A percentile compares a stretch with the other conserved stretches of the same genome.
Evolutionary conservation across 1,284 basidiomycete species (phyloP).

Genomic region (Cystobasidium slooffiae): DNA sequence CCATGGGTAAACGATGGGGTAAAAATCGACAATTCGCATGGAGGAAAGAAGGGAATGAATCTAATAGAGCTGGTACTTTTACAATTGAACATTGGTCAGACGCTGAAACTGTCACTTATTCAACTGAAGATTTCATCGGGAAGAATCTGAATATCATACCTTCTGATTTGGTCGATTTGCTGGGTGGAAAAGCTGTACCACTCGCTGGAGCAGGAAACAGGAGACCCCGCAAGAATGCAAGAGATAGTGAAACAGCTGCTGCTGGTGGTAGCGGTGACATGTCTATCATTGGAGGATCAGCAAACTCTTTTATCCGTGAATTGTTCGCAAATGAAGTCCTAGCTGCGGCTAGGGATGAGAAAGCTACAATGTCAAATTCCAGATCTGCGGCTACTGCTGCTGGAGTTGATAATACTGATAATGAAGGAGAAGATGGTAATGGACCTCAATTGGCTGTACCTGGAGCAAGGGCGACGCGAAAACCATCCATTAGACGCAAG

Average conservation of each 20-base stretch:
- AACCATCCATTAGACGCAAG: conserved; percentile 63
- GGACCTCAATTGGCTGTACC: conserved; percentile 47
- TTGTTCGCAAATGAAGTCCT: conserved; percentile 87
- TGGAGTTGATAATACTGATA: neutral
- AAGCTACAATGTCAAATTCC: conserved; percentile 92
- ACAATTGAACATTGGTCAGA: conserved; percentile 84
- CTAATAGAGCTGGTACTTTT: conserved; percentile 83
- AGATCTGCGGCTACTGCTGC: conserved; percentile 59
- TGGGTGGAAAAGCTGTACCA: conserved; percentile 63
- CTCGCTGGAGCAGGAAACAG: conserved; percentile 16
- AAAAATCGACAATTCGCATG: conserved; percentile 83
- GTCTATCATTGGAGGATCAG: conserved; percentile 69
- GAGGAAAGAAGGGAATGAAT: conserved; percentile 61
- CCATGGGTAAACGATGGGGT: conserved; percentile 90
- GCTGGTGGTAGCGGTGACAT: conserved; percentile 7
- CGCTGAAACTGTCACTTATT: conserved; percentile 82
- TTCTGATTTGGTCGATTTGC: conserved; percentile 87
- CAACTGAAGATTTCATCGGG: conserved; percentile 84
- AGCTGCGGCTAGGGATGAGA: conserved; percentile 67
- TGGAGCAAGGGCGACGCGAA: conserved; percentile 64
- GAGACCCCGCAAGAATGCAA: neutral
- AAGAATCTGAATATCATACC: conserved; percentile 87
- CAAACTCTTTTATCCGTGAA: conserved; percentile 87
- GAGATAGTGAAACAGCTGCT: neutral
- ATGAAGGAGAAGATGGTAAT: conserved; percentile 14